Percentiles rank a stretch among this genome's conserved stretches.
Conservation (phyloP, 345 rosid species). For the Salix arbutifolia region DNA sequence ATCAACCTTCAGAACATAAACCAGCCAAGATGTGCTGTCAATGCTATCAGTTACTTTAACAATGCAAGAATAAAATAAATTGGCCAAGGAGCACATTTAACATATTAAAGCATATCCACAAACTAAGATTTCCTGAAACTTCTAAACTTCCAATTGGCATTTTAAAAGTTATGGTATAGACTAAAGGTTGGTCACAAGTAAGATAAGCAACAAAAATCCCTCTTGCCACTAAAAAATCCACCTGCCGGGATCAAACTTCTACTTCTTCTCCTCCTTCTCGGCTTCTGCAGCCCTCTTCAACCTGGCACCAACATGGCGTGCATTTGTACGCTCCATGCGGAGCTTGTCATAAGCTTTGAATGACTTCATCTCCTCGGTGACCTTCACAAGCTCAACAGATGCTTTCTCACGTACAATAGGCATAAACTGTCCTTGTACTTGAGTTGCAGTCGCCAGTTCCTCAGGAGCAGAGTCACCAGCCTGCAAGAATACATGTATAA, state of each 20-base stretch:
- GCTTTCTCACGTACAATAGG: slow-evolving; percentile 30
- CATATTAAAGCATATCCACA: not conserved
- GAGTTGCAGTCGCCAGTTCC: slow-evolving; percentile 31
- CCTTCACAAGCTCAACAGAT: slow-evolving; percentile 28
- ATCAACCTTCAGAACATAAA: too few species aligned
- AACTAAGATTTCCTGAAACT: not conserved
- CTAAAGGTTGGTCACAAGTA: not conserved
- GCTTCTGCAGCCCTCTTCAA: slow-evolving; percentile 31
- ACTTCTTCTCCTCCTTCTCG: slow-evolving; percentile 31
- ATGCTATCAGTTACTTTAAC: too few species aligned
- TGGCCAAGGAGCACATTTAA: not conserved
- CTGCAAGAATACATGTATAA: slow-evolving; percentile 3
- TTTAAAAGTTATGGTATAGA: not conserved
- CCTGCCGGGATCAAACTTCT: not conserved
- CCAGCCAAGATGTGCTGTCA: too few species aligned
- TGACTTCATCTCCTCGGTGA: slow-evolving; percentile 26
- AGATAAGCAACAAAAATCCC: not conserved
- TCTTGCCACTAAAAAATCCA: not conserved
- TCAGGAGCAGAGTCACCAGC: slow-evolving; percentile 34
- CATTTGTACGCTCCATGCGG: slow-evolving; percentile 17
- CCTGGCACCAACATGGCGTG: slow-evolving; percentile 24
- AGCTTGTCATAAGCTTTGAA: slow-evolving; percentile 32
- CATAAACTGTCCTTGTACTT: slow-evolving; percentile 33
- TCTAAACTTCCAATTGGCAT: not conserved
- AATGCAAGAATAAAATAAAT: too few species aligned